Conservation (phyloP, 345 rosid species). For the Crucihimalaya himalaica region DNA sequence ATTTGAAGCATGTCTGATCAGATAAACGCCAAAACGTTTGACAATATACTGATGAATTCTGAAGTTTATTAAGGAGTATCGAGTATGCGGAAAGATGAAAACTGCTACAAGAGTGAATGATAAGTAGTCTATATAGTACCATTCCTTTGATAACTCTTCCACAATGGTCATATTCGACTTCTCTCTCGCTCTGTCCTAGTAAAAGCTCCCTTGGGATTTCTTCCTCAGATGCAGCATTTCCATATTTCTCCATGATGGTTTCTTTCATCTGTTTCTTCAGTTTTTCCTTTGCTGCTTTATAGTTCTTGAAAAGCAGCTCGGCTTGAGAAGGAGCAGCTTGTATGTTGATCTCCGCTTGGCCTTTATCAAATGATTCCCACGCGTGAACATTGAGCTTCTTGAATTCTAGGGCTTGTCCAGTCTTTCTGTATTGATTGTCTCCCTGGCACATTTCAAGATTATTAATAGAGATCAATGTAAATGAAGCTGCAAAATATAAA, state of each 20-base stretch:
- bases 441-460: constrained; percentile 42
- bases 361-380: constrained; percentile 73
- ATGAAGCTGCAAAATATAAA: neutral
- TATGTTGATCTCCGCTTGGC: constrained; percentile 65
- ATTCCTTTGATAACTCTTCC: constrained; percentile 71
- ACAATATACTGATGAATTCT: neutral
- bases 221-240: constrained; percentile 64
- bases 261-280: constrained; percentile 57
- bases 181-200: constrained; percentile 74
- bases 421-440: constrained; percentile 62
- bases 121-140: constrained; percentile 41
- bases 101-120: neutral
- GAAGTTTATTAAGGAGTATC: neutral
- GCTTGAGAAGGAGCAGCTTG: constrained; percentile 89
- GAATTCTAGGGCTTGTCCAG: constrained; percentile 79
- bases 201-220: constrained; percentile 69
- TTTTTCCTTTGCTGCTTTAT: constrained; percentile 52
- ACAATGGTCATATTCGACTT: constrained; percentile 77
- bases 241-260: constrained; percentile 61
- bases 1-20: neutral
- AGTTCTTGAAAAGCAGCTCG: constrained; percentile 61
- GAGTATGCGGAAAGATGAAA: no score
- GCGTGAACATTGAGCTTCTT: constrained; percentile 64
- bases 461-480: neutral
- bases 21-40: neutral